These are phyloP conservation scores for Curvularia lunata DNA, from an alignment of 2,329 filamentous ascomycete species.

Conservation along the genomic window DNA sequence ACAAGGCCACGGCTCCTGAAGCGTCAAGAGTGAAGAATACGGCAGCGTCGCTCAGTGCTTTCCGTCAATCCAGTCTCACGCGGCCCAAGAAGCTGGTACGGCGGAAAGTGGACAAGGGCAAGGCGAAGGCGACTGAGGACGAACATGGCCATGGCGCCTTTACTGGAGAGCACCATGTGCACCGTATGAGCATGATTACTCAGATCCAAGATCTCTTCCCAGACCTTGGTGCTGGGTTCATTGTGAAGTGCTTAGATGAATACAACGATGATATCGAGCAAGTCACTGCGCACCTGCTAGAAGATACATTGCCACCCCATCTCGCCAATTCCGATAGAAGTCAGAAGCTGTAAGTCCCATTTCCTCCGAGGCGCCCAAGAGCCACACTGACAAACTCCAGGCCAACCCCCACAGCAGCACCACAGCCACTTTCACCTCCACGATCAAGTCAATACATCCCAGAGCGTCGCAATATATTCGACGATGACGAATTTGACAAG, in stretches of 20 bases:
- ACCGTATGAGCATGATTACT: constrained; percentile 82
- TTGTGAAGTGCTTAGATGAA: constrained; percentile 78
- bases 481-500: constrained; percentile 74
- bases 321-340: constrained; percentile 68
- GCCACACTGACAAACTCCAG: constrained; percentile 27
- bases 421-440: constrained; percentile 59
- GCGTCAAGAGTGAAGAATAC: constrained; percentile 66
- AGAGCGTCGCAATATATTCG: constrained; percentile 74
- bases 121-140: constrained; percentile 54
- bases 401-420: constrained; percentile 17
- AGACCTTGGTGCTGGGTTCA: constrained; percentile 80
- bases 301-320: constrained; percentile 74
- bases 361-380: neutral
- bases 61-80: constrained; percentile 61
- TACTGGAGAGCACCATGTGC: constrained; percentile 68
- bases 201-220: constrained; percentile 96
- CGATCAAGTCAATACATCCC: constrained; percentile 63
- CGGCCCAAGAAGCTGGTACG: constrained; percentile 60
- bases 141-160: constrained; percentile 46
- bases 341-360: constrained; percentile 63
- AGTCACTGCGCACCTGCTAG: constrained; percentile 80
- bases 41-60: constrained; percentile 65
- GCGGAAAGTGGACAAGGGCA: constrained; percentile 70
- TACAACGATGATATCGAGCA: constrained; percentile 79
- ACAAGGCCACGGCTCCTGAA: constrained; percentile 58